Evolutionary conservation across 352 stramenopile species (phyloP), one percentile per base, ranked within the genome.

Genomic region (Phytophthora fragariae): DNA sequence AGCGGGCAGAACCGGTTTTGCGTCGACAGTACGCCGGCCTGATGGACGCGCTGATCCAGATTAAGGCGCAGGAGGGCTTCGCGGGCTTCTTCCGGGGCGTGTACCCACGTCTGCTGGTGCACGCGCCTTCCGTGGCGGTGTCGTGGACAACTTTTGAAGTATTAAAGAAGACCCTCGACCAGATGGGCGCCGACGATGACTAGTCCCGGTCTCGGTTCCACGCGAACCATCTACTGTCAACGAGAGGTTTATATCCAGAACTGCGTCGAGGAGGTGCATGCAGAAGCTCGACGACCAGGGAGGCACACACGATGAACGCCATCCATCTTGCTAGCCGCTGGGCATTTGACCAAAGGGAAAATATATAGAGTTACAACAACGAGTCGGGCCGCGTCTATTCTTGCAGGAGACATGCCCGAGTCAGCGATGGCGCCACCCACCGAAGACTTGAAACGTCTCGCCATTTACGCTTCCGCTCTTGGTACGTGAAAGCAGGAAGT

Each of bases 131-230:
- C 35, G 98, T 99, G 47, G 98, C 98, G 7, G 98, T 99, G 65
- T 99, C 94, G 46, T 99, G 98, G 98, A 99, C 98, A 55, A 98
- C 97, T 37, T 99, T 99, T 86, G 98, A 99, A 94, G 89, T 96
- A 83, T 90, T 96, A 81, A 96, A 96, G 79, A 96, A 96, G 77
- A 91, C 85, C 27, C 75, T 96, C 35, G 86, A 92, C 57, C 67
- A 76, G 47, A 82, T 87, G 78, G 63, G 76, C 37, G 50, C 46
- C 54, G 49, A 70, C 52, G 72, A 72, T 53, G 73, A 83, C 57
- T 80, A 76, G 56, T 60, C 63, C 54, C 50, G 27, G 55, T 59
- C 33, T 59, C 68, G n/a, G 72, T 52, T 73, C 60, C 57, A 71
- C 56, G 71, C 71, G 37, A 75, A 65, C 61, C 44, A 72, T 62